Evolutionary conservation across 305 asterid species (phyloP), one percentile per base, ranked within the genome.

Genomic region (Solanum hybrid): DNA sequence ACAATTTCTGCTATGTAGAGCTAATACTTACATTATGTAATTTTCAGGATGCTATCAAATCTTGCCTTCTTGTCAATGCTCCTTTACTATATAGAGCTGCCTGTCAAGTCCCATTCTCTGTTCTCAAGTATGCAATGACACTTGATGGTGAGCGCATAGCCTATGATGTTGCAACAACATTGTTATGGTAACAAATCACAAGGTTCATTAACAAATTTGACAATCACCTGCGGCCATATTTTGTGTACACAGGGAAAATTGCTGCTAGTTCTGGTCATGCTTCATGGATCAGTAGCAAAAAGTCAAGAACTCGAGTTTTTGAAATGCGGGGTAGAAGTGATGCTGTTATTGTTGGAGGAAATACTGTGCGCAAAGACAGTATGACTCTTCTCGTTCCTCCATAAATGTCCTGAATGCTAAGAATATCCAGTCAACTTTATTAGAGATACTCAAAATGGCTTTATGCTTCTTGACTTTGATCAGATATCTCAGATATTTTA

Each of bases 291-390:
- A 96, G 98, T 93, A 95, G 97, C 95, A 95, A 92, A 93, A 89
- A 14, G 89, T 97, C 99, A 14, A 94, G 99, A 92, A 94, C 91
- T 78, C 93, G 96, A 89, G 99, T 97, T 80, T 97, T 96, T 89
- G 98, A 97, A 89, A 87, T 97, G 92, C 95, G 98, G 88, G 99
- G 99, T 87, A 95, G 99, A 93, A 95, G 99, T 90, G 99, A 97
- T 92, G 99, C 98, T 89, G 99, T 97, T 76, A 94, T 97, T 90
- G 99, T 97, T 29, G 99, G 99, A 90, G 99, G 99, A 93, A 97
- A 95, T 90, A 97, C 99, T 91, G 99, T 97, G 86, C 98, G 99
- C 94, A 95, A 88, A 94, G 99, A 97, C 92, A 93, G 99, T 97
- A 96, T 82, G 99, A 90, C 42, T 92, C 94, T 92, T 79, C 91